phyloP scores from a whole-genome alignment of 331 rosid genomes.

The Quercus lobata region DNA sequence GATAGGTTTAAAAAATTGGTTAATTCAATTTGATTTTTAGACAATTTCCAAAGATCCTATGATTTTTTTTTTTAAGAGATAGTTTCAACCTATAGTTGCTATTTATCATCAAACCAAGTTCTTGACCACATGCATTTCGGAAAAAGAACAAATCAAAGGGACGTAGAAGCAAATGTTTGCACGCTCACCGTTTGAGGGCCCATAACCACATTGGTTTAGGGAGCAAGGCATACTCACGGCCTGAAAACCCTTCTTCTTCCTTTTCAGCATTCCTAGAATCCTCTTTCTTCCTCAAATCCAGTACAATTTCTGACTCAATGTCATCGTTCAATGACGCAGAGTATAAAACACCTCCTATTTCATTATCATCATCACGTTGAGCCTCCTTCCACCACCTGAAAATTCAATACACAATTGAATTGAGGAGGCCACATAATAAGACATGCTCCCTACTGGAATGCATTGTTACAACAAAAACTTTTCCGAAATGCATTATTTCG shows the following conservation, averaged over 20 bases:
- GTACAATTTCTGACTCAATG: constrained; percentile 35
- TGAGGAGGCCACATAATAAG: neutral
- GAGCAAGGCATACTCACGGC: constrained; percentile 65
- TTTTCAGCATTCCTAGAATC: constrained; percentile 13
- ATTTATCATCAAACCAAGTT: too few relatives aligned
- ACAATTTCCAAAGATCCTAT: too few relatives aligned
- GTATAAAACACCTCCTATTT: constrained; percentile 51
- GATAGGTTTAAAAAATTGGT: too few relatives aligned
- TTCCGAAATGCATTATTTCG: too few relatives aligned
- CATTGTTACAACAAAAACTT: neutral
- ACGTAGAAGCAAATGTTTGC: neutral
- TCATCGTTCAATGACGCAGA: constrained; percentile 33
- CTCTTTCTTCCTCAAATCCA: constrained; percentile 50
- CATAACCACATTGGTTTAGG: constrained; percentile 72
- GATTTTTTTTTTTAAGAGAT: too few relatives aligned
- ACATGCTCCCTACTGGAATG: neutral
- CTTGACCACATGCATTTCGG: neutral
- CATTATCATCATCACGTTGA: constrained; percentile 33
- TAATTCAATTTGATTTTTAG: too few relatives aligned
- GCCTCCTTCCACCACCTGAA: constrained; percentile 83
- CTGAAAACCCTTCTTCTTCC: constrained; percentile 48
- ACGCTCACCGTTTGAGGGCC: constrained; percentile 57
- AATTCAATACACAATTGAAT: neutral
- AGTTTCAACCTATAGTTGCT: too few relatives aligned
- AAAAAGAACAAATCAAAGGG: neutral